Evolutionary conservation across 1,139 yeast species (phyloP).

Genomic region (Sugiyamaella paludigena): DNA sequence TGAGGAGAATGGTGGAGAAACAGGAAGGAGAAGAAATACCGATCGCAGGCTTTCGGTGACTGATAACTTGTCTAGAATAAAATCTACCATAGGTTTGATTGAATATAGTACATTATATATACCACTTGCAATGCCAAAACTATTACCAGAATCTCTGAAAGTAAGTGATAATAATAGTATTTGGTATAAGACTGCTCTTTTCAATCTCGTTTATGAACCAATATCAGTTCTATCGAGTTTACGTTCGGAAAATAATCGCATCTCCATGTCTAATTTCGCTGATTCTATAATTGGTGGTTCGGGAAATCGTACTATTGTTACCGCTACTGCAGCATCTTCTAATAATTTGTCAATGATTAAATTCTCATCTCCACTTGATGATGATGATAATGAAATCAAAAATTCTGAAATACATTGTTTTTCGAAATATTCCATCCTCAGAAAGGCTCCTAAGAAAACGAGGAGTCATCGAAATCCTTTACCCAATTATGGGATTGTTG

Average conservation of each 20-base stretch:
- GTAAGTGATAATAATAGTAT: conserved; percentile 2
- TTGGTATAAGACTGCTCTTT: conserved; percentile 33
- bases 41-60: conserved; percentile 24
- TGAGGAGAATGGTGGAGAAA: neutral
- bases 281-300: conserved; percentile 26
- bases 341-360: conserved; percentile 18
- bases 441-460: conserved; percentile 20
- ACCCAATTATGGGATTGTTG: conserved; percentile 9
- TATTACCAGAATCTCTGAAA: neutral
- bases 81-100: conserved; percentile 46
- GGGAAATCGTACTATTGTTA: conserved; percentile 27
- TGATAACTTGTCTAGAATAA: conserved; percentile 45
- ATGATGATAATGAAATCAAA: neutral
- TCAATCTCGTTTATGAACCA: conserved; percentile 32
- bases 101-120: conserved; percentile 49
- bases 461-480: neutral
- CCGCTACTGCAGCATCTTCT: conserved; percentile 20
- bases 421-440: conserved; percentile 36
- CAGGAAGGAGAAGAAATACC: conserved; percentile 24
- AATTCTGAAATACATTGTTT: conserved; percentile 28
- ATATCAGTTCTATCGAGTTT: conserved; percentile 32
- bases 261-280: conserved; percentile 30
- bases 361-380: conserved; percentile 14
- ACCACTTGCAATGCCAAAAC: conserved; percentile 43
- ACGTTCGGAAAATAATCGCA: conserved; percentile 21